Evolutionary conservation across 2,329 filamentous ascomycete species (phyloP).

Genomic region (Xylariaceae sp.): DNA sequence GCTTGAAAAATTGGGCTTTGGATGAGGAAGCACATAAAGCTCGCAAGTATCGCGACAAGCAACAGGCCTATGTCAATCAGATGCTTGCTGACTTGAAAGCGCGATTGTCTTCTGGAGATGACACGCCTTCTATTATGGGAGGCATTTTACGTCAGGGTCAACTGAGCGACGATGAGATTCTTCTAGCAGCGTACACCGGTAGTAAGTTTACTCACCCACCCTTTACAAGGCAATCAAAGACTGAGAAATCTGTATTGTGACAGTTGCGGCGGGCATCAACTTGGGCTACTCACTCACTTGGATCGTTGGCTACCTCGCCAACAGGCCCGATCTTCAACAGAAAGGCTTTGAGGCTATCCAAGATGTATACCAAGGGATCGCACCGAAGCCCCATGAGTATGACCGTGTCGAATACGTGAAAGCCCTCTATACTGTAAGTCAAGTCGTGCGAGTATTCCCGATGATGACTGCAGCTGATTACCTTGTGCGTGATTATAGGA

Average conservation of each 20-base stretch:
- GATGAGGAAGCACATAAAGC: not conserved
- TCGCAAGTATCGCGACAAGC: not conserved
- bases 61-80: not conserved
- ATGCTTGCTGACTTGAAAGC: not conserved
- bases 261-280: not conserved
- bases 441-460: no score
- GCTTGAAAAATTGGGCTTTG: no score
- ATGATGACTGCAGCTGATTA: no score
- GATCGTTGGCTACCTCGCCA: not conserved
- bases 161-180: not conserved
- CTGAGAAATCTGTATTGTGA: no score
- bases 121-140: not conserved
- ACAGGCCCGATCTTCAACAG: not conserved
- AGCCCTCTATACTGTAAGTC: not conserved
- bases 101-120: not conserved
- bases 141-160: not conserved
- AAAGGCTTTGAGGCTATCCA: not conserved
- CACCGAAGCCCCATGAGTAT: not conserved
- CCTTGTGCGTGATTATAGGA: no score
- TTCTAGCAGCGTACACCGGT: not conserved
- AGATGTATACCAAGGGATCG: not conserved
- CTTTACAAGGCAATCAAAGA: no score
- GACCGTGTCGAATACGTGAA: not conserved
- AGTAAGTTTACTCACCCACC: no score
- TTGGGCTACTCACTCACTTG: not conserved